Percentiles rank a stretch among this genome's conserved stretches.
These are phyloP conservation scores for Andrographis paniculata DNA, from an alignment of 305 asterid genomes.

Conservation along the genomic window DNA sequence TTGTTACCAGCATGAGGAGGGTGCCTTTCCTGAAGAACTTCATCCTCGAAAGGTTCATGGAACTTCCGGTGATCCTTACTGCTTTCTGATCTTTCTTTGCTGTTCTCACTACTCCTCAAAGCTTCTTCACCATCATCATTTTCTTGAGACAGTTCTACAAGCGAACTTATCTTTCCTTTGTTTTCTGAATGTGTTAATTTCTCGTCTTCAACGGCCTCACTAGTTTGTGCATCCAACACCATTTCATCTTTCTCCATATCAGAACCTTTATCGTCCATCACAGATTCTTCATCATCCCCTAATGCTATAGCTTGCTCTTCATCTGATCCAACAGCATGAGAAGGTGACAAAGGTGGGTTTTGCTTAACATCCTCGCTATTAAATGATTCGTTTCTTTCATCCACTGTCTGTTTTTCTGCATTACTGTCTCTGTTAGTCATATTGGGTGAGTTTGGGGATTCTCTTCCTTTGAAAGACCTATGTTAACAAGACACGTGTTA, in stretches of 20 bases:
- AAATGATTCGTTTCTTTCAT: constrained; percentile 33
- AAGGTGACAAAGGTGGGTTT: constrained; percentile 40
- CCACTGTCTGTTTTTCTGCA: constrained; percentile 27
- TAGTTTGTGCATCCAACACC: constrained; percentile 32
- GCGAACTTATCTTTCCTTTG: constrained; percentile 37
- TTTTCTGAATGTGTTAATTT: constrained; percentile 27
- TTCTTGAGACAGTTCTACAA: constrained; percentile 43
- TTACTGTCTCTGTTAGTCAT: constrained; percentile 26
- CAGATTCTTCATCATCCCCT: constrained; percentile 37
- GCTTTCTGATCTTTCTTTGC: constrained; percentile 75
- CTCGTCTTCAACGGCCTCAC: constrained; percentile 30
- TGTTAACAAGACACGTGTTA: constrained; percentile 9
- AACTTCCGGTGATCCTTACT: constrained; percentile 47
- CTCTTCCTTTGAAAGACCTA: constrained; percentile 50
- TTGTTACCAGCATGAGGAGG: constrained; percentile 28
- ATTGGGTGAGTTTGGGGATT: constrained; percentile 31
- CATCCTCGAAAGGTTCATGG: constrained; percentile 50
- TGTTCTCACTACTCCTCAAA: constrained; percentile 59
- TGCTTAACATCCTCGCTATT: constrained; percentile 36
- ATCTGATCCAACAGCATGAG: constrained; percentile 31
- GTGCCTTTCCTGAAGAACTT: constrained; percentile 56
- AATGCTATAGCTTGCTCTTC: constrained; percentile 36
- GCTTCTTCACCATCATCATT: constrained; percentile 51
- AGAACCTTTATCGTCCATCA: constrained; percentile 32
- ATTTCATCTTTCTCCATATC: constrained; percentile 35